Percentiles rank a stretch among this genome's conserved stretches.
phyloP scores from a whole-genome alignment of 257 asterid species.

The Ilex aquifolium region DNA sequence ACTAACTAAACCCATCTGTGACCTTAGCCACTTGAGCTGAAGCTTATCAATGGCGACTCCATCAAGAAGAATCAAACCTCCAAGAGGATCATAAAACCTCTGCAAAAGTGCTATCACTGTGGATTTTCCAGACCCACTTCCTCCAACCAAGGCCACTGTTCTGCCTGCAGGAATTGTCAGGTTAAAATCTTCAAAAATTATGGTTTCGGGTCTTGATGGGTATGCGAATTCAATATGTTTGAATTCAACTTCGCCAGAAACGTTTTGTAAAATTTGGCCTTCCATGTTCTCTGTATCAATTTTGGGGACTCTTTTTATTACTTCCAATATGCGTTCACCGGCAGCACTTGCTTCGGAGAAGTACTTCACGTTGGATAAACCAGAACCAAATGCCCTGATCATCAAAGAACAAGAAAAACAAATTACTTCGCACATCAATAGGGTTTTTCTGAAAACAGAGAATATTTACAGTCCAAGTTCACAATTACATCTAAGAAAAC shows the following conservation, averaged over 20 bases:
- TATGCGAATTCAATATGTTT: slow-evolving; percentile 54
- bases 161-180: slow-evolving; percentile 63
- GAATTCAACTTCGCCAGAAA: slow-evolving; percentile 69
- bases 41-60: slow-evolving; percentile 65
- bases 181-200: slow-evolving; percentile 55
- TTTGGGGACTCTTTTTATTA: slow-evolving; percentile 61
- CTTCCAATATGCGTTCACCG: slow-evolving; percentile 57
- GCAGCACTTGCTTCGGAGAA: slow-evolving; percentile 80
- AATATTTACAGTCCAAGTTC: too few species aligned
- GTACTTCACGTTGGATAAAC: slow-evolving; percentile 65
- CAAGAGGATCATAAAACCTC: slow-evolving; percentile 76
- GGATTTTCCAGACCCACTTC: slow-evolving; percentile 92
- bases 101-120: slow-evolving; percentile 75
- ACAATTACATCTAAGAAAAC: too few species aligned
- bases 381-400: slow-evolving; percentile 73
- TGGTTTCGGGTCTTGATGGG: slow-evolving; percentile 76
- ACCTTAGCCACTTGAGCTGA: slow-evolving; percentile 89
- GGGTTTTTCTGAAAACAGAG: not conserved
- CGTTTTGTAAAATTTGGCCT: slow-evolving; percentile 45
- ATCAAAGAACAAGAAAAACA: too few species aligned
- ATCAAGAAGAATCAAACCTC: slow-evolving; percentile 69
- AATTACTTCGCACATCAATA: not conserved
- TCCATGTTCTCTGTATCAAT: slow-evolving; percentile 71
- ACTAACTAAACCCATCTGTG: slow-evolving; percentile 94
- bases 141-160: slow-evolving; percentile 85